Evolutionary conservation across 495 filamentous ascomycete species (phyloP), one percentile per base, ranked within the genome.

Genomic region (Endocarpon pusillum): DNA sequence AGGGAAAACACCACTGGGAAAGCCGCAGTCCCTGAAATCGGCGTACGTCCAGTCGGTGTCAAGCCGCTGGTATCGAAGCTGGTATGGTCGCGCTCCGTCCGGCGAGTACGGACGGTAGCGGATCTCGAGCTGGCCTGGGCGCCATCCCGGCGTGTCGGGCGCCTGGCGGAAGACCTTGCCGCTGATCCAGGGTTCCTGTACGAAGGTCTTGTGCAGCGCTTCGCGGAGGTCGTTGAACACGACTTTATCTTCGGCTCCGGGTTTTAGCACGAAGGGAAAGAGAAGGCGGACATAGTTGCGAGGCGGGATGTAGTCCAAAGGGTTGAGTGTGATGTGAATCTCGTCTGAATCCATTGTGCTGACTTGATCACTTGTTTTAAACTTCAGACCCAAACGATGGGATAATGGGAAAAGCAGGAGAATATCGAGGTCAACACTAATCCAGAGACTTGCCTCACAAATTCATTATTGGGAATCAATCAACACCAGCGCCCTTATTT

Each of bases 61-160:
- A 7, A 45, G 34, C 9, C 25, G 10, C n/a, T 42, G 34, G 30
- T 19, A 33, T 8, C 20, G 17, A 32, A 45, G 26, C n/a, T 45
- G 42, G 17, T 31, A 35, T 10, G 37, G 32, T 14, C 15, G 12
- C 28, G 37, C 32, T 18, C 14, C 34, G 5, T 34, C 39, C 7
- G 23, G 12, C 25, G 19, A 15, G 8, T 10, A 6, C 6, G 39
- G 34, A 21, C 15, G 9, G 28, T 42, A 37, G 4, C 43, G 43
- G 20, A 45, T 45, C 36, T 45, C 43, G 12, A 42, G 43, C 29
- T 45, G 39, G 16, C 43, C 43, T 2, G 35, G 43, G 11, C 36
- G 40, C 33, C 40, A 38, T 11, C 39, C 42, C n/a, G 39, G 29
- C 4, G 36, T 33, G 18, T 19, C 24, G 9, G 31, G 40, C 6